Base-by-base conservation (phyloP, 306 rosid genomes). In the Rubus idaeus region DNA sequence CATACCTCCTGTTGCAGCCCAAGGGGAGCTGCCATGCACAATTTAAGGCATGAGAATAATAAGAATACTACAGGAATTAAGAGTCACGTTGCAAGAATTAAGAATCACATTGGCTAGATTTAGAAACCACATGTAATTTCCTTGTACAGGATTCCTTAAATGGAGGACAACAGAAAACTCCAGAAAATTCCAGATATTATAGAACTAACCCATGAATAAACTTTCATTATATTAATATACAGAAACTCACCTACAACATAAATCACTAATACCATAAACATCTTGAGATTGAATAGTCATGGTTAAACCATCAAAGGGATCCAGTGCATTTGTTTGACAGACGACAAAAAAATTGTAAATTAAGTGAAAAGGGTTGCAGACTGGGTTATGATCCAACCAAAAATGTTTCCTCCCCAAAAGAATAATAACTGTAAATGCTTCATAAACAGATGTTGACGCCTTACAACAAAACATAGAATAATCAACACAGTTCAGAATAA, bases 1-100 rank as follows among this genome's bases (percentile, higher is more conserved):
- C 97, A 95, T 78, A 76, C 97, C 61, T 49, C 99, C 99, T 69
- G 90, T 82, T 63, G 93, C 97, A 18, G 87, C 96, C 99, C 96
- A 90, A 14, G 84, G 76, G 75, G 68, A 85, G 82, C 99, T 92
- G 78, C 73, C 46, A 71, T 37, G 56, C 70, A 83, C 68, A 77
- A 78, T 82, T 77, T 26, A 55, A 76, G 75, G 67, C 50, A 84
- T 46, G 47, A 75, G 65, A 41, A 55, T 17, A 63, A 75, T 65
- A 26, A 40, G 61, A 45, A 60, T 51, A 42, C 69, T 47, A 4
- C 40, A 68, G 45, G 6, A 23, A 62, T 14, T 62, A 62, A 35
- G 44, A 62, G n/a, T 13, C 16, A 35, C n/a, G 3, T 13, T 5
- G 10, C 44, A 35, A 30, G 18, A 26, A 60, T 60, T 4, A 50